Conservation (phyloP, 352 stramenopile genomes). For the Elongisporangium undulatum region DNA sequence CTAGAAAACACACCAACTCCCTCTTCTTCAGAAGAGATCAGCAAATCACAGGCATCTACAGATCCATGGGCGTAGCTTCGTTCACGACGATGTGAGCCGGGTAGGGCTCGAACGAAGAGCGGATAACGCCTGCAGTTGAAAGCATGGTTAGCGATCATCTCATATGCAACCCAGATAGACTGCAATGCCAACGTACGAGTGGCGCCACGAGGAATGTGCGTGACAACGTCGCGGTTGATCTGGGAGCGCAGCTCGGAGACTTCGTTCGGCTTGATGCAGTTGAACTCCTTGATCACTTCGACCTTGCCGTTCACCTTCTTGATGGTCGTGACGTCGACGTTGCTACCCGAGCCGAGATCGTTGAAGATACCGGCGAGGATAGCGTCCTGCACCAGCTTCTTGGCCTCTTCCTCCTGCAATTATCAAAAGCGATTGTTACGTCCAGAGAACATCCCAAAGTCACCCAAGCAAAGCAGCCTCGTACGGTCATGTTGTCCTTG, state of each 20-base stretch:
- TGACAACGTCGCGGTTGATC: constrained; percentile 85
- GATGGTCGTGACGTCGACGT: constrained; percentile 97
- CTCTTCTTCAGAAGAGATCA: background rate
- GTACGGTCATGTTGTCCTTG: constrained; percentile 91
- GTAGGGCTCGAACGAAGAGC: constrained; percentile 72
- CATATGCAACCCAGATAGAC: background rate
- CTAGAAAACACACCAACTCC: background rate
- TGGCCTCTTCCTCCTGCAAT: constrained; percentile 90
- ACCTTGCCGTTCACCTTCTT: constrained; percentile 82
- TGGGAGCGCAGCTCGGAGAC: constrained; percentile 81
- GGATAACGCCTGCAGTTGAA: constrained; percentile 44
- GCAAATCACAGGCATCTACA: constrained; percentile 29
- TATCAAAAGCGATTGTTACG: background rate
- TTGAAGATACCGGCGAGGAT: constrained; percentile 98
- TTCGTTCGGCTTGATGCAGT: constrained; percentile 93
- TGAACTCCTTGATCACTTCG: constrained; percentile 87
- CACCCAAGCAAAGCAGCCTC: background rate
- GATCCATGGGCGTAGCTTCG: constrained; percentile 73
- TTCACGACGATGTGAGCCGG: constrained; percentile 53
- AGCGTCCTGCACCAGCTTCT: constrained; percentile 94
- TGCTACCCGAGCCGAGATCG: constrained; percentile 96
- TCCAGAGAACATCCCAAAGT: background rate
- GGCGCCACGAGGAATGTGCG: constrained; percentile 72
- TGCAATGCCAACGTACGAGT: constrained; percentile 47
- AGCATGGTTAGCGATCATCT: constrained; percentile 4